Evolutionary conservation across 2,329 filamentous ascomycete genomes (phyloP).

Genomic region (Colletotrichum sp.): DNA sequence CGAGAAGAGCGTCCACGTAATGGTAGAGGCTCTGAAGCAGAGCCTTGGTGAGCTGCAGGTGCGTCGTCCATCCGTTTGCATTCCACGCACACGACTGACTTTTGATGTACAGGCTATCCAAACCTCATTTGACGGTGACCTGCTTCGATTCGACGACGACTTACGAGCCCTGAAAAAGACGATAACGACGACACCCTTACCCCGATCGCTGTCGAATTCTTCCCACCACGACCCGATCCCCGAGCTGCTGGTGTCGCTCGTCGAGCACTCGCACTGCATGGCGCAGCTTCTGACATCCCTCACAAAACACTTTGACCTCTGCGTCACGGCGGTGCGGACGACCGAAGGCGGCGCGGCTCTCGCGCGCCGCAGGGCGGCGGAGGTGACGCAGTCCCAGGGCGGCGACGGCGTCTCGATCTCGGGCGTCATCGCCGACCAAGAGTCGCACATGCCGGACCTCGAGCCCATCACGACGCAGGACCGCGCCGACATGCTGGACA

Average conservation of each 20-base stretch:
- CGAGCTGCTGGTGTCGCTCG: slow-evolving; percentile 65
- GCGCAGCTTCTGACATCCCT: slow-evolving; percentile 81
- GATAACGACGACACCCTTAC: slow-evolving; percentile 46
- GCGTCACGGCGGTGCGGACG: slow-evolving; percentile 87
- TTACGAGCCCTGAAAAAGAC: slow-evolving; percentile 68
- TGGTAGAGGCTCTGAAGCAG: slow-evolving; percentile 70
- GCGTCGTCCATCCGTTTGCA: not conserved
- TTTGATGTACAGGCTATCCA: slow-evolving; percentile 58
- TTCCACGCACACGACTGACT: not conserved
- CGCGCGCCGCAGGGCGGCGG: slow-evolving; percentile 71
- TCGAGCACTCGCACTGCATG: slow-evolving; percentile 80
- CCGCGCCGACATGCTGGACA: slow-evolving; percentile 79
- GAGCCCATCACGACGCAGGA: slow-evolving; percentile 79
- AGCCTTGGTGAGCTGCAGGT: slow-evolving; percentile 76
- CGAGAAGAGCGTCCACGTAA: slow-evolving; percentile 68
- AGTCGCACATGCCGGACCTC: slow-evolving; percentile 54
- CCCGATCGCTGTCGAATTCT: slow-evolving; percentile 37
- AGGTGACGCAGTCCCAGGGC: slow-evolving; percentile 56
- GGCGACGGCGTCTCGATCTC: slow-evolving; percentile 65
- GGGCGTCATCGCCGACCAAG: slow-evolving; percentile 66
- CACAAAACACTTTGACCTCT: slow-evolving; percentile 89
- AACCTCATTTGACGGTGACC: slow-evolving; percentile 76
- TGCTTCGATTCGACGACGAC: slow-evolving; percentile 77
- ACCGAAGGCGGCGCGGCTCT: slow-evolving; percentile 81
- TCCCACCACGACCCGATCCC: slow-evolving; percentile 49